Evolutionary conservation across 495 filamentous ascomycete genomes (phyloP), one percentile per base, ranked within the genome.

Genomic region (Aspergillus hancockii): DNA sequence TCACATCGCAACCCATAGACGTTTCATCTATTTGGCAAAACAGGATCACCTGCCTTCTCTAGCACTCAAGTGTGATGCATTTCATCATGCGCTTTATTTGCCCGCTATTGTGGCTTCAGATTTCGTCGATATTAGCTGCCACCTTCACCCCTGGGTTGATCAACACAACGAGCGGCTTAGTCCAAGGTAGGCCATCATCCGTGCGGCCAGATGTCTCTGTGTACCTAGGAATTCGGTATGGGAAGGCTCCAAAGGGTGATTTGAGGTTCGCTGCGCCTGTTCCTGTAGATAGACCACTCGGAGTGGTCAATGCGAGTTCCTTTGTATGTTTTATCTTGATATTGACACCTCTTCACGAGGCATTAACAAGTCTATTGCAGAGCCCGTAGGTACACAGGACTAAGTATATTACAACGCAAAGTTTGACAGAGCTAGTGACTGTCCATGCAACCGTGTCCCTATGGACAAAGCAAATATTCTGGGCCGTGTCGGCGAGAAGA

Each of bases 161-260:
- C 21, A 55, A 65, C 34, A 68, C 65, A 16, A 62, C 56, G 9
- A 80, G 72, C 54, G 79, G 79, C 8, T 32, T 61, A 1, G 67
- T 81, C 43, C 65, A 59, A 32, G 80, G 80, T 7, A 79, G 81
- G 54, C 38, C 68, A 25, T 75, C 80, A n/a, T 53, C 60, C n/a
- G 68, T 73, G 23, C 61, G 60, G 0, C 59, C 67, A 14, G 64
- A 69, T 36, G 78, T 81, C 10, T 66, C 69, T 13, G 78, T 80
- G 58, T 81, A 77, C 63, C 63, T 82, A 19, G 78, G 79, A 9
- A 77, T 81, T 54, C 72, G 67, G 9, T 80, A 70, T 61, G 79
- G 70, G 18, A 64, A 67, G 53, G 63, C 69, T 21, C 68, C 72
- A 1, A 55, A 61, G 14, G 71, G 64, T 13, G 41, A 52, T 13